These are phyloP conservation scores for Jatropha podagrica DNA, from an alignment of 441 rosid species.

Conservation along the genomic window DNA sequence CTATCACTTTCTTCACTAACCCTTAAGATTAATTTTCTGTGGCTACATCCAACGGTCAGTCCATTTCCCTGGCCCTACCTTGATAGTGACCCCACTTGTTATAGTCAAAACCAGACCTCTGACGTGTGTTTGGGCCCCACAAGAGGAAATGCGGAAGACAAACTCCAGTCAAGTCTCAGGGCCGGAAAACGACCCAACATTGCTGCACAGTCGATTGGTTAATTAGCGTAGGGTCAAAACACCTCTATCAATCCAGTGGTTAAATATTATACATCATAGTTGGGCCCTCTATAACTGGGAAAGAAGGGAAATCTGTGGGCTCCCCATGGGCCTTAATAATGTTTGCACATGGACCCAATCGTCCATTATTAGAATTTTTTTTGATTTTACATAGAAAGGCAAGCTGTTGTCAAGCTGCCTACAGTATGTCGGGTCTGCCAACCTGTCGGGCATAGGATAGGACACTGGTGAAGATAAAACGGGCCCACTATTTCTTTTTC, in stretches of 20 bases:
- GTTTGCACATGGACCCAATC: conserved; percentile 15
- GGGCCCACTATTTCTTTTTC: conserved; percentile 6
- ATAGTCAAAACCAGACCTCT: conserved; percentile 1
- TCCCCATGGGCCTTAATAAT: conserved; percentile 8
- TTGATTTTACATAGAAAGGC: conserved; percentile 18
- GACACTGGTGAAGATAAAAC: conserved; percentile 13
- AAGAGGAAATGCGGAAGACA: conserved; percentile 13
- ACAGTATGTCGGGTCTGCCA: conserved; percentile 29
- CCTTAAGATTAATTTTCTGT: background rate
- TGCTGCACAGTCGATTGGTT: conserved; percentile 20
- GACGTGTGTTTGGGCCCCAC: conserved; percentile 22
- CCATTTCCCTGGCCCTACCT: background rate
- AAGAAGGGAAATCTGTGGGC: background rate
- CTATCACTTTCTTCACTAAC: background rate
- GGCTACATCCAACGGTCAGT: conserved; percentile 20
- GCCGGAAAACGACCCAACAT: conserved; percentile 37
- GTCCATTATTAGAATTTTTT: conserved; percentile 11
- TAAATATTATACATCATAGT: background rate
- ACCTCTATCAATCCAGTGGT: background rate
- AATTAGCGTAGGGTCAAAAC: conserved; percentile 17
- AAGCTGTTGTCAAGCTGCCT: conserved; percentile 24
- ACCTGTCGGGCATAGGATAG: conserved; percentile 16
- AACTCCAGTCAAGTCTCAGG: conserved; percentile 13
- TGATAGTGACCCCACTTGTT: conserved; percentile 18
- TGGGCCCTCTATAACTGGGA: conserved; percentile 13